Conservation (phyloP, 441 rosid species). For the Jatropha podagrica region DNA sequence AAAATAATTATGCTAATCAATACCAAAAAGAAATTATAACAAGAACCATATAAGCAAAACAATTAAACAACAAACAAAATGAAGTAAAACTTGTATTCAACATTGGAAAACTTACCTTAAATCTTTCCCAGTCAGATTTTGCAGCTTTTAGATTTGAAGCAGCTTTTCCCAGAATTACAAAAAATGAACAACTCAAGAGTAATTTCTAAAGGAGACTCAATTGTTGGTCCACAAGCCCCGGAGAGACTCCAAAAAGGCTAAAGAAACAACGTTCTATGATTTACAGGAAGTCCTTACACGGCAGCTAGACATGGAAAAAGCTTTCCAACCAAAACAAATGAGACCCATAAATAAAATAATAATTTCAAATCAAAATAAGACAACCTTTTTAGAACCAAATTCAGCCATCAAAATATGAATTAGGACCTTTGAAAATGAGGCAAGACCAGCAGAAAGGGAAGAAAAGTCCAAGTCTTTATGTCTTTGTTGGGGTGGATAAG, state of each 20-base stretch:
- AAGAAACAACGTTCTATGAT: not conserved
- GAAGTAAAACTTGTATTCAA: not conserved
- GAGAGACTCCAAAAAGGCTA: not conserved
- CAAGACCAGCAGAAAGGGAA: not conserved
- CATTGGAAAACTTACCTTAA: constrained; percentile 24
- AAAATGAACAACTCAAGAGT: not conserved
- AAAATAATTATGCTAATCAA: not conserved
- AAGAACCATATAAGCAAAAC: not conserved
- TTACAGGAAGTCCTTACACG: constrained; percentile 28
- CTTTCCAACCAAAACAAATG: constrained; percentile 16
- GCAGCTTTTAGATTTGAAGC: constrained; percentile 14
- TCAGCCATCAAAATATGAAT: not conserved
- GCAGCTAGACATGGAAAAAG: constrained; percentile 26
- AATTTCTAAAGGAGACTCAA: not conserved
- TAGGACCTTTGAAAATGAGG: constrained; percentile 12
- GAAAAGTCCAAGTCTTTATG: constrained; percentile 5
- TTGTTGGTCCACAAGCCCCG: not conserved
- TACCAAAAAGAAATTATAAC: not conserved
- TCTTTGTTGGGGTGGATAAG: not conserved
- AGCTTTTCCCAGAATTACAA: not conserved
- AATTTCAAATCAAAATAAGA: not conserved
- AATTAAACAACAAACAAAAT: not conserved
- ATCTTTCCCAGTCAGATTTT: not conserved
- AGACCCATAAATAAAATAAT: constrained; percentile 6
- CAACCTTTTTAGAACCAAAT: not conserved